These are phyloP conservation scores for Solanum lycopersicoides DNA, from an alignment of 257 asterid species.

Conservation along the genomic window DNA sequence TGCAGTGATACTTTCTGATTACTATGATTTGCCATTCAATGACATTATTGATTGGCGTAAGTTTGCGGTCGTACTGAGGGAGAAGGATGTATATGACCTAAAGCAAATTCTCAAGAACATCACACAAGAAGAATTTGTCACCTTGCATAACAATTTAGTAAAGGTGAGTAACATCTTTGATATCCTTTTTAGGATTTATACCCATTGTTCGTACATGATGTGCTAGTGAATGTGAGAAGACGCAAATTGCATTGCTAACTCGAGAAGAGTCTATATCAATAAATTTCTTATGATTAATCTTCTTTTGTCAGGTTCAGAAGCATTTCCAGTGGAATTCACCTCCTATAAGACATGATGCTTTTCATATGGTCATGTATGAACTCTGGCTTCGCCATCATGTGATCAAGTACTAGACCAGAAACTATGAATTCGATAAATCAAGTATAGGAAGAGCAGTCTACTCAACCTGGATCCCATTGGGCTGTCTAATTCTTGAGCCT, in stretches of 20 bases:
- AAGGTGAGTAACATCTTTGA: conserved; percentile 40
- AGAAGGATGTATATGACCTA: conserved; percentile 85
- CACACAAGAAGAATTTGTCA: conserved; percentile 61
- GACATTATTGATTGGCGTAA: conserved; percentile 80
- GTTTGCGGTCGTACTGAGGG: conserved; percentile 68
- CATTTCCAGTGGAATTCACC: conserved; percentile 97
- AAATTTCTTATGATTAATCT: not conserved
- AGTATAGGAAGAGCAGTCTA: not conserved
- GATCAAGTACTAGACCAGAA: conserved; percentile 53
- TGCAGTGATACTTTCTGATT: conserved; percentile 92
- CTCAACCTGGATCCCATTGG: too few relatives aligned
- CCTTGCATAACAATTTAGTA: conserved; percentile 78
- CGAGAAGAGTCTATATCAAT: not conserved
- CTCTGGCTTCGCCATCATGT: conserved; percentile 93
- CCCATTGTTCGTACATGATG: not conserved
- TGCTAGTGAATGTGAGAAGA: not conserved
- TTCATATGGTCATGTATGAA: conserved; percentile 96
- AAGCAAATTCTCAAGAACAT: conserved; percentile 79
- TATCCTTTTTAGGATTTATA: not conserved
- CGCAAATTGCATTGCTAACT: not conserved
- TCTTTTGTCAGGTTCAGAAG: conserved; percentile 55
- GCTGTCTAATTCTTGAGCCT: too few relatives aligned
- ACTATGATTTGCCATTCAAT: conserved; percentile 93
- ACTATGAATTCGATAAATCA: not conserved
- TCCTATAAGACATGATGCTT: conserved; percentile 58